phyloP scores from a whole-genome alignment of 1,284 basidiomycete genomes.

The Trichosporon sp. region DNA sequence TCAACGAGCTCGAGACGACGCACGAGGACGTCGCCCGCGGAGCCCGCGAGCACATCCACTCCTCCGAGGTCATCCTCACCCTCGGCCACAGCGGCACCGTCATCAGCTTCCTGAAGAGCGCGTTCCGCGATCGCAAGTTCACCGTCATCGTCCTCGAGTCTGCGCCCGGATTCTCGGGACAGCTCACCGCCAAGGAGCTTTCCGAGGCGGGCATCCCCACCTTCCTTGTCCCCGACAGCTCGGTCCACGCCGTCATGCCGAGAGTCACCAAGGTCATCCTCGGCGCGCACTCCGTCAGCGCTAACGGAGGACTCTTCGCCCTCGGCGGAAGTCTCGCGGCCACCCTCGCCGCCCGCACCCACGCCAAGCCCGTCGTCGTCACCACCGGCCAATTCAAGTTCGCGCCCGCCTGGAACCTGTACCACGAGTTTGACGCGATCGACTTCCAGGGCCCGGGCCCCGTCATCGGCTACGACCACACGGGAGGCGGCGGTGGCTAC shows the following conservation, averaged over 20 bases:
- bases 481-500: constrained; percentile 66
- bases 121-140: constrained; percentile 84
- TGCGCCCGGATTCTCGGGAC: constrained; percentile 83
- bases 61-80: constrained; percentile 93
- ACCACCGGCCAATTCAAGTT: constrained; percentile 95
- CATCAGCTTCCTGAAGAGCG: constrained; percentile 86
- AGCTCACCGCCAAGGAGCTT: constrained; percentile 73
- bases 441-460: constrained; percentile 82
- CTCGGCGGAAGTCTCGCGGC: constrained; percentile 78
- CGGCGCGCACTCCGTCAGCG: constrained; percentile 87
- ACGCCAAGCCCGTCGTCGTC: constrained; percentile 89
- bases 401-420: constrained; percentile 87
- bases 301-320: constrained; percentile 92
- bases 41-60: constrained; percentile 93
- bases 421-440: constrained; percentile 77
- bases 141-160: constrained; percentile 95
- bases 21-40: constrained; percentile 93
- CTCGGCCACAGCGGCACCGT: constrained; percentile 92
- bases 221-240: constrained; percentile 90
- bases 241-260: constrained; percentile 92
- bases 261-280: constrained; percentile 94
- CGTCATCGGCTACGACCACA: constrained; percentile 63
- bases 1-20: constrained; percentile 93
- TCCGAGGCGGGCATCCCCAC: constrained; percentile 80
- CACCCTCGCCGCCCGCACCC: constrained; percentile 82